Base-by-base conservation (phyloP, 1,139 yeast genomes). In the Scheffersomyces insectosa region DNA sequence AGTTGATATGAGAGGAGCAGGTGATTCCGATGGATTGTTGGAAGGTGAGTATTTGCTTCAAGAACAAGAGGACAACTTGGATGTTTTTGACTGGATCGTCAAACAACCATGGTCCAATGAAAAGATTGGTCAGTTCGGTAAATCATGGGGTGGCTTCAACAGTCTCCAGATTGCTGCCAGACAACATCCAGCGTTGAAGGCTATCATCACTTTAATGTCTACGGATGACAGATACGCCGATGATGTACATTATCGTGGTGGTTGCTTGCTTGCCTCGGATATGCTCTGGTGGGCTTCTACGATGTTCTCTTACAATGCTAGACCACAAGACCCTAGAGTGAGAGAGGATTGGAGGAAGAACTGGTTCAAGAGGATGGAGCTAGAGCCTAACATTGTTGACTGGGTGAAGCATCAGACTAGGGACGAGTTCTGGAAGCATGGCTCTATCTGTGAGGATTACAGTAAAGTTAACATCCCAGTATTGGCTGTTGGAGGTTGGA, bases 251-350 rank as follows among this genome's bases (percentile, higher is more conserved):
- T 70, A 70, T 44, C 59, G 74, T 39, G 76, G 75, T 37, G 76
- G 75, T 3, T 66, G 72, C 54, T 37, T 70, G 7, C 43, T 70
- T 38, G 75, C 72, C 1, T 59, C 67, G 2, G 75, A 70, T 50
- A 70, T 70, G 76, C 50, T 68, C 11, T 70, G 75, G 75, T 70
- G 75, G 76, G 75, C 72, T 2, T 66, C 72, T 5, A 70, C 75
- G 0, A 70, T 70, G 75, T 53, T 62, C 28, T 63, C 60, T 2
- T 70, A 68, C 42, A 68, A 65, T 30, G 72, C 72, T 36, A 58
- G 74, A 49, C 75, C 74, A 3, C 75, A 69, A 45, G 76, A 70
- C 50, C 74, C 75, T 3, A 47, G 52, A 15, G 71, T 66, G 27
- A 69, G 70, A n/a, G 55, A 54, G 1, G 45, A 51, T 3, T 70